A percentile compares a stretch with the other conserved stretches of the same genome.
phyloP scores from a whole-genome alignment of 2,329 filamentous ascomycete species.

The Blumeriella jaapii region DNA sequence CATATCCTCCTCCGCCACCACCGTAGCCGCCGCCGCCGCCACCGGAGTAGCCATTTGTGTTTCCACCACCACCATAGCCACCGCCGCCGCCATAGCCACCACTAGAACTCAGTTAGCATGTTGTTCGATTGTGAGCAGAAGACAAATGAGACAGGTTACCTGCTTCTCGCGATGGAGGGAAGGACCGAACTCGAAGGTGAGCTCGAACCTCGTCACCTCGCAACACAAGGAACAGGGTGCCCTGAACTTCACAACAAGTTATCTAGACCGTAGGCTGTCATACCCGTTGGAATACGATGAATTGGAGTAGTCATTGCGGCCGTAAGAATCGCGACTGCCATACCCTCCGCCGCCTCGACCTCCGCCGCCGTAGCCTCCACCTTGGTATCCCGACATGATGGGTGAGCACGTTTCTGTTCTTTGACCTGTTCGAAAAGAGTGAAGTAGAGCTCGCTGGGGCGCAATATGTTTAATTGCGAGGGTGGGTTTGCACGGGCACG shows the following conservation, averaged over 20 bases:
- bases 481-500: constrained; percentile 8
- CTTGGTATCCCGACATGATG: constrained; percentile 38
- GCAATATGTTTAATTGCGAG: constrained; percentile 7
- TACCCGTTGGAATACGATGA: constrained; percentile 39
- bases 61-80: constrained; percentile 26
- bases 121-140: constrained; percentile 6
- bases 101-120: constrained; percentile 33
- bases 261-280: constrained; percentile 29
- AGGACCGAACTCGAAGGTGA: constrained; percentile 9
- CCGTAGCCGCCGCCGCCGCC: constrained; percentile 30
- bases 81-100: constrained; percentile 38
- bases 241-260: constrained; percentile 27
- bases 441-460: constrained; percentile 3
- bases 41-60: constrained; percentile 24
- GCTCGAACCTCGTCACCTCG: constrained; percentile 18
- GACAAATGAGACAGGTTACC: constrained; percentile 14
- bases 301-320: constrained; percentile 34
- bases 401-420: constrained; percentile 4
- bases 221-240: constrained; percentile 23
- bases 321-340: constrained; percentile 42
- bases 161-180: constrained; percentile 12
- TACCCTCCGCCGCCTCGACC: constrained; percentile 35
- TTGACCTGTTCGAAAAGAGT: constrained; percentile 12
- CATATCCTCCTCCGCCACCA: constrained; percentile 31
- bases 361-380: constrained; percentile 37